phyloP scores from a whole-genome alignment of 495 filamentous ascomycete species.

The Neurospora sublineolata region DNA sequence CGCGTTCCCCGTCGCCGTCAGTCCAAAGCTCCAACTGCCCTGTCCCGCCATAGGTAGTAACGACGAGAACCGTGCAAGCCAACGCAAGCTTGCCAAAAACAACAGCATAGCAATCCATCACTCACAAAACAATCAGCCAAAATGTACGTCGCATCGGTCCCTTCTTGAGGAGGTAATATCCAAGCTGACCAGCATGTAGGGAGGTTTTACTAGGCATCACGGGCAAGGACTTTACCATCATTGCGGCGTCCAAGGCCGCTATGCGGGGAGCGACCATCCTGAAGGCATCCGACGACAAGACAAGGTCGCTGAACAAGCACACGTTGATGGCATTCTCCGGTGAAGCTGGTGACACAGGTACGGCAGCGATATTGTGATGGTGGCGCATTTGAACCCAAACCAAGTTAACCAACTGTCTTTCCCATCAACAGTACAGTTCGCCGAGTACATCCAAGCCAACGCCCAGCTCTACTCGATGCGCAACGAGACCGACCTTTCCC shows the following conservation, averaged over 20 bases:
- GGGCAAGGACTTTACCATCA: constrained; percentile 95
- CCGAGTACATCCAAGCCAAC: constrained; percentile 98
- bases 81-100: background rate
- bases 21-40: constrained; percentile 2
- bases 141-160: constrained; percentile 17
- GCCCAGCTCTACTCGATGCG: constrained; percentile 97
- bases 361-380: constrained; percentile 7
- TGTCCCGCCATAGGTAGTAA: background rate
- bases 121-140: constrained; percentile 11
- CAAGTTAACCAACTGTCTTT: background rate
- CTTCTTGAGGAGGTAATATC: background rate
- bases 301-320: constrained; percentile 75
- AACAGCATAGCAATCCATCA: background rate
- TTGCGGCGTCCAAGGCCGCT: constrained; percentile 92
- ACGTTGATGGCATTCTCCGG: constrained; percentile 94
- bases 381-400: background rate
- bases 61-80: background rate
- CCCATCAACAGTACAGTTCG: constrained; percentile 72
- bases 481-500: constrained; percentile 81
- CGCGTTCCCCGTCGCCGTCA: constrained; percentile 10
- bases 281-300: constrained; percentile 96
- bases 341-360: constrained; percentile 94
- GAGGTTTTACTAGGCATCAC: constrained; percentile 97
- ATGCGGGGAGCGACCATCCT: constrained; percentile 95
- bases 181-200: constrained; percentile 38